These are phyloP conservation scores for Phaffia tasmanica DNA, from an alignment of 768 basidiomycete genomes.

Conservation along the genomic window DNA sequence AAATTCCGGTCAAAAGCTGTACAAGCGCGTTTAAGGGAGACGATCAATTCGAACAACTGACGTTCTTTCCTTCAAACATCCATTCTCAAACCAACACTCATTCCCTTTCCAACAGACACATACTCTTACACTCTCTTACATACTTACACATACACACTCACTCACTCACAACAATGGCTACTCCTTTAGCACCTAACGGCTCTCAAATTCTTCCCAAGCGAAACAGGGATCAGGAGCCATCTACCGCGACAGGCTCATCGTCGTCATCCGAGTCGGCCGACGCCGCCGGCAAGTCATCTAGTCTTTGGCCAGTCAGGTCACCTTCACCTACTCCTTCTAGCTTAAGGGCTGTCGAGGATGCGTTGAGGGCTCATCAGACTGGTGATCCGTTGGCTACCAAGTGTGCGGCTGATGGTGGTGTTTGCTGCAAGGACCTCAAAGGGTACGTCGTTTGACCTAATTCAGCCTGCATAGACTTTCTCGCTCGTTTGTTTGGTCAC, in stretches of 20 bases:
- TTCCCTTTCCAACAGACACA: no score
- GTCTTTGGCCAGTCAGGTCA: background rate
- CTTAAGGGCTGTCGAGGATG: constrained; percentile 11
- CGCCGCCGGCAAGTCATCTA: background rate
- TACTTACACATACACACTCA: no score
- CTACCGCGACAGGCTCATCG: constrained; percentile 6
- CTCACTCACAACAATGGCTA: background rate
- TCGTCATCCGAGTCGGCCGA: background rate
- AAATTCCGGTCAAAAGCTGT: no score
- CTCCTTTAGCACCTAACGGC: background rate
- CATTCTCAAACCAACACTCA: no score
- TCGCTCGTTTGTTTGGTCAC: no score
- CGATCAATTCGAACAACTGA: no score
- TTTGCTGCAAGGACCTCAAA: constrained; percentile 84
- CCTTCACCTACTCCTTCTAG: constrained; percentile 10
- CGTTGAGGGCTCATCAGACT: background rate
- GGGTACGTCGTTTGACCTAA: constrained; percentile 46
- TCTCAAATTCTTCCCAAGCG: constrained; percentile 9
- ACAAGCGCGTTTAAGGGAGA: no score
- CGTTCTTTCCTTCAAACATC: no score
- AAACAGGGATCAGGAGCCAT: background rate
- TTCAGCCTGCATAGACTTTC: no score
- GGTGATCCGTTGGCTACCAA: constrained; percentile 19
- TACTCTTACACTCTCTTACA: no score
- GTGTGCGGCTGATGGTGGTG: constrained; percentile 38